A percentile compares a stretch with the other conserved stretches of the same genome.
These are phyloP conservation scores for Aspergillus sp. DNA, from an alignment of 2,329 filamentous ascomycete species.

Conservation along the genomic window DNA sequence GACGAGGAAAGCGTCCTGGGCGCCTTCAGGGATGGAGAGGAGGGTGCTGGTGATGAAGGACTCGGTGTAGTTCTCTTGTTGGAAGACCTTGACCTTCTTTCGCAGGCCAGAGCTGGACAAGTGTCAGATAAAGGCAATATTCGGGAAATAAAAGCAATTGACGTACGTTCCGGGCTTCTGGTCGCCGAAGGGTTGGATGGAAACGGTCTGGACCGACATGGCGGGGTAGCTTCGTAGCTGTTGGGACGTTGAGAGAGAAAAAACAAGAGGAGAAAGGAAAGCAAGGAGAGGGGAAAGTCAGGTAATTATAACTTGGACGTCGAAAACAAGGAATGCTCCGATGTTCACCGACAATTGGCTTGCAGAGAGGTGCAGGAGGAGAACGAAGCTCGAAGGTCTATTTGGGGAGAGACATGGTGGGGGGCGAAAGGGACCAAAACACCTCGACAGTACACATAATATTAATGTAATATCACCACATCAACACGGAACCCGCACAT, in stretches of 20 bases:
- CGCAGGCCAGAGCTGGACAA: constrained; percentile 82
- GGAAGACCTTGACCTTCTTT: constrained; percentile 98
- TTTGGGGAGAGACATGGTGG: background rate
- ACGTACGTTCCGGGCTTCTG: constrained; percentile 99
- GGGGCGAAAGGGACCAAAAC: background rate
- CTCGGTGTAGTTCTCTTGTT: constrained; percentile 93
- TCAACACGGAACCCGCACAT: background rate
- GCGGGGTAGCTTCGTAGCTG: constrained; percentile 12
- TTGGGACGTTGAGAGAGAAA: background rate
- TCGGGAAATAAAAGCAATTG: constrained; percentile 1
- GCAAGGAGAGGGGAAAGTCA: constrained; percentile 8
- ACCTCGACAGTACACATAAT: background rate
- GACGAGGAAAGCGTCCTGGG: constrained; percentile 82
- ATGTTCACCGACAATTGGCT: constrained; percentile 27
- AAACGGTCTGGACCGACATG: constrained; percentile 78
- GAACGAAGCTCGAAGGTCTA: constrained; percentile 3
- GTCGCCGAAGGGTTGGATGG: constrained; percentile 83
- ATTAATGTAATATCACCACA: background rate
- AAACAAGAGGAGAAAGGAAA: constrained; percentile 9
- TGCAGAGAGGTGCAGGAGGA: background rate
- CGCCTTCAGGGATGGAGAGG: constrained; percentile 93
- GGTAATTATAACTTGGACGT: constrained; percentile 14
- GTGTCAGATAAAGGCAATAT: constrained; percentile 15
- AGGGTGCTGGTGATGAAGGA: constrained; percentile 93
- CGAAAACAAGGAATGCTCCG: constrained; percentile 11